phyloP scores from a whole-genome alignment of 495 filamentous ascomycete species.

The Pseudotulostoma volvatum region DNA sequence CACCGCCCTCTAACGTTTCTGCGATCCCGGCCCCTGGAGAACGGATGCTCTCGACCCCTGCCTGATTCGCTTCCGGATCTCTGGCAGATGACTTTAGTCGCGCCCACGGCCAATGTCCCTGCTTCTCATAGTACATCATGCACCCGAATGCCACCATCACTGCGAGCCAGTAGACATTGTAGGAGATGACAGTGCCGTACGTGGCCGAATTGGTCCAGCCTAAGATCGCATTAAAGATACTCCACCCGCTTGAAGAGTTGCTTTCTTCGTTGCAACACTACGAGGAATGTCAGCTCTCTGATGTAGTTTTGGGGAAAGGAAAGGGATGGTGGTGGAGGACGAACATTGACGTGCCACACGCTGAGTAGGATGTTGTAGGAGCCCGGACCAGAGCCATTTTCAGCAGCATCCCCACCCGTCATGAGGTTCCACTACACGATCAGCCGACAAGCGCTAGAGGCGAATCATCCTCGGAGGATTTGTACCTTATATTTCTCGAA shows the following conservation, averaged over 20 bases:
- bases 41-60: too few species aligned
- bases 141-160: conserved; percentile 43
- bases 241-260: conserved; percentile 77
- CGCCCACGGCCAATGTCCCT: background rate
- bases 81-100: too few species aligned
- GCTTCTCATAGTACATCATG: conserved; percentile 48
- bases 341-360: conserved; percentile 73
- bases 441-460: background rate
- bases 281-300: too few species aligned
- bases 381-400: conserved; percentile 61
- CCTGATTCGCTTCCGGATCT: too few species aligned
- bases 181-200: conserved; percentile 62
- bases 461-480: background rate
- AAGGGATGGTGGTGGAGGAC: too few species aligned
- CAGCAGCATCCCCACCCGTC: conserved; percentile 56
- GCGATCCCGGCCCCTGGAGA: too few species aligned
- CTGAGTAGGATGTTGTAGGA: conserved; percentile 74
- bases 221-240: conserved; percentile 64
- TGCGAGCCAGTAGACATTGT: conserved; percentile 72
- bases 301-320: too few species aligned
- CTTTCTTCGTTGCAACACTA: conserved; percentile 65
- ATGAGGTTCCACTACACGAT: conserved; percentile 38
- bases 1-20: too few species aligned
- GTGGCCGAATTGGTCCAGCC: conserved; percentile 87
- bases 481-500: conserved; percentile 29